phyloP scores from a whole-genome alignment of 768 basidiomycete genomes.

The Kwoniella dejecticola region DNA sequence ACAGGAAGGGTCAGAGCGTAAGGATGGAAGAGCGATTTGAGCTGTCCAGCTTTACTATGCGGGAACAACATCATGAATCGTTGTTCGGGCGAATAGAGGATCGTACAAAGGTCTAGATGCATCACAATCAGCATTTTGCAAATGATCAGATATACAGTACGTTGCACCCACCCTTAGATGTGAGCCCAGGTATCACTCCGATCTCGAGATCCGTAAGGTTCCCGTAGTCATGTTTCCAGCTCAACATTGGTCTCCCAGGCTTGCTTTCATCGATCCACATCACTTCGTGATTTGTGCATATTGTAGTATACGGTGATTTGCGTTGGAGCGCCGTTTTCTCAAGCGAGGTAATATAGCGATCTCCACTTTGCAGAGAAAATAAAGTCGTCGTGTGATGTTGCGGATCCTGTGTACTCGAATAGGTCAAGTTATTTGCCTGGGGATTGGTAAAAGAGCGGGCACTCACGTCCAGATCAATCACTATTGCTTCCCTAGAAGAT shows the following conservation, averaged over 20 bases:
- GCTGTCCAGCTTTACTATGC: slow-evolving; percentile 4
- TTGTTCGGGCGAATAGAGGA: slow-evolving; percentile 30
- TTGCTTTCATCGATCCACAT: slow-evolving; percentile 38
- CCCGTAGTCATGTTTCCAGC: slow-evolving; percentile 41
- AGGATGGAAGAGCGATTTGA: slow-evolving; percentile 15
- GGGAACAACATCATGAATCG: slow-evolving; percentile 27
- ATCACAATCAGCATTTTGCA: background rate
- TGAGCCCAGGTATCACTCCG: slow-evolving; percentile 7
- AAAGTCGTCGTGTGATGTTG: slow-evolving; percentile 13
- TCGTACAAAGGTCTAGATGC: slow-evolving; percentile 19
- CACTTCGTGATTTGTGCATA: slow-evolving; percentile 33
- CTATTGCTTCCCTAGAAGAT: slow-evolving; percentile 12
- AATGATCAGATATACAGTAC: background rate
- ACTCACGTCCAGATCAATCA: slow-evolving; percentile 37
- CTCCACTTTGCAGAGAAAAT: slow-evolving; percentile 8
- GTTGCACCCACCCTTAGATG: slow-evolving; percentile 6
- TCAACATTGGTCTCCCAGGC: slow-evolving; percentile 18
- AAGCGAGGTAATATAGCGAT: slow-evolving; percentile 28
- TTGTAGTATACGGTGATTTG: slow-evolving; percentile 13
- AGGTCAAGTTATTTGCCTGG: background rate
- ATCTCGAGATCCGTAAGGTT: slow-evolving; percentile 22
- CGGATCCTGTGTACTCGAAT: slow-evolving; percentile 16
- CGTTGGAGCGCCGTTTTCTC: slow-evolving; percentile 31
- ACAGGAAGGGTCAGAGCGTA: slow-evolving; percentile 13
- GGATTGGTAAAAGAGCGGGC: no score